Evolutionary conservation across 306 rosid genomes (phyloP).

Genomic region (Amphicarpaea edgeworthii): DNA sequence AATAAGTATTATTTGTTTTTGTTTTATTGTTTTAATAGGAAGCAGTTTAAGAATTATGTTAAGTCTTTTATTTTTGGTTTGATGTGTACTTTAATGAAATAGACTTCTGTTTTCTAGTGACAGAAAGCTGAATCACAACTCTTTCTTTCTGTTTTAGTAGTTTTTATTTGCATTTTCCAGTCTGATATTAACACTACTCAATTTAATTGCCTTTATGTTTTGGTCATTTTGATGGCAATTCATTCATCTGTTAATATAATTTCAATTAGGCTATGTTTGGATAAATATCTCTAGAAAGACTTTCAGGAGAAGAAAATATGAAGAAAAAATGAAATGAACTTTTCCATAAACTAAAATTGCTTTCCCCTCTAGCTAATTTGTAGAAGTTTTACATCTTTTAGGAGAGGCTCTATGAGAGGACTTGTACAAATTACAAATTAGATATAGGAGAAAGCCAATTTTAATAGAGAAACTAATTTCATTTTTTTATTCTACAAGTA

Average conservation of each 20-base stretch:
- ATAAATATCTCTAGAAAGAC: too few relatives aligned
- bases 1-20: conserved; percentile 2
- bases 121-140: background rate
- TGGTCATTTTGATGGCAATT: background rate
- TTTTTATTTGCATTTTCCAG: background rate
- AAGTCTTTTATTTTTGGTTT: conserved; percentile 1
- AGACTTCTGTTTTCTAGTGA: background rate
- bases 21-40: conserved; percentile 22
- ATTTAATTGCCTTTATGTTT: background rate
- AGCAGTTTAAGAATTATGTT: background rate
- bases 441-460: too few relatives aligned
- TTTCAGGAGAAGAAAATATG: too few relatives aligned
- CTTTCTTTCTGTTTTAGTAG: background rate
- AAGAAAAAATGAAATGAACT: too few relatives aligned
- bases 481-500: too few relatives aligned
- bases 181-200: conserved; percentile 6
- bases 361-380: too few relatives aligned
- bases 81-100: background rate
- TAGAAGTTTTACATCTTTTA: too few relatives aligned
- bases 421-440: too few relatives aligned
- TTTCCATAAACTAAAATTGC: too few relatives aligned
- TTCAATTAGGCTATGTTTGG: too few relatives aligned
- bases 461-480: too few relatives aligned
- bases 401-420: too few relatives aligned
- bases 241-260: background rate